Conservation (phyloP, 2,329 filamentous ascomycete species). For the Diplodia intermedia region DNA sequence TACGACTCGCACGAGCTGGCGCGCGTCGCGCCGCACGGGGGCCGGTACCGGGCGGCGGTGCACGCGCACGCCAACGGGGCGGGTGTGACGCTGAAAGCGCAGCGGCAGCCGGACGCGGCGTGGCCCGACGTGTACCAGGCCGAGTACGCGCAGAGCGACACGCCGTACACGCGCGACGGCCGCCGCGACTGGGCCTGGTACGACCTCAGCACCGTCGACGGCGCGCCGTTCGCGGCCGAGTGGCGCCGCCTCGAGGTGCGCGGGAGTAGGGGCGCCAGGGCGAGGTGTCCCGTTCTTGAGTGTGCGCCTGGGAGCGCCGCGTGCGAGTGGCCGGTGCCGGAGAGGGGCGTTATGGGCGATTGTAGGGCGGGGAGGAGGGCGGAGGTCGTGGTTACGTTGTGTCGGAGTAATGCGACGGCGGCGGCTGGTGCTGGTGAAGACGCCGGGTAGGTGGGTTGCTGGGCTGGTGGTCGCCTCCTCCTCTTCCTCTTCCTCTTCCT, state of each 20-base stretch:
- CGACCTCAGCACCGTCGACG: slow-evolving; percentile 10
- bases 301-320: neutral
- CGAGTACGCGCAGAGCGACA: slow-evolving; percentile 9
- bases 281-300: slow-evolving; percentile 1
- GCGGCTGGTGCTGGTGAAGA: too few species aligned
- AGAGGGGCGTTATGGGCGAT: slow-evolving; percentile 11
- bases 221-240: neutral
- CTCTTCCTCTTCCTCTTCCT: too few species aligned
- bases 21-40: neutral
- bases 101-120: neutral
- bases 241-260: slow-evolving; percentile 13
- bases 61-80: neutral
- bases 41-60: slow-evolving; percentile 3
- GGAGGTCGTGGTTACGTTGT: slow-evolving; percentile 9
- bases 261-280: neutral
- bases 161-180: neutral
- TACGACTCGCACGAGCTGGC: slow-evolving; percentile 11
- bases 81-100: slow-evolving; percentile 5
- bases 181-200: neutral
- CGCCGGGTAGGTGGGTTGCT: too few species aligned
- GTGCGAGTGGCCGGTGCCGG: slow-evolving; percentile 23
- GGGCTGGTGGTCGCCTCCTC: too few species aligned
- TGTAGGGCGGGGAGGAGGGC: slow-evolving; percentile 2
- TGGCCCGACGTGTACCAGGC: slow-evolving; percentile 12
- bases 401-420: neutral